phyloP scores from a whole-genome alignment of 108 stramenopile genomes.

The Skeletonema potamos region DNA sequence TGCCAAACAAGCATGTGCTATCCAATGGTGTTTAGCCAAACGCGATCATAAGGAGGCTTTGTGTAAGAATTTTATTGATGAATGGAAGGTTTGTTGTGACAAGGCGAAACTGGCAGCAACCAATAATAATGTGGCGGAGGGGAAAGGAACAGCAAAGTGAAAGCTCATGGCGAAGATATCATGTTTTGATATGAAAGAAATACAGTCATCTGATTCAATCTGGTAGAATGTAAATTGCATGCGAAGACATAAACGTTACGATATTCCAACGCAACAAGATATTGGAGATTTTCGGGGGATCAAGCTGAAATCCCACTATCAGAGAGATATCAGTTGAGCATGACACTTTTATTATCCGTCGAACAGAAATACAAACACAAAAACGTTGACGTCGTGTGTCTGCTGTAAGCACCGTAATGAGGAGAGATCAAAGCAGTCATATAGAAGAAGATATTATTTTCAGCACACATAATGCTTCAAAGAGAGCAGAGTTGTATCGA shows the following conservation, averaged over 20 bases:
- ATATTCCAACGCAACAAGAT: too few relatives aligned
- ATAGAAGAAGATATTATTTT: background rate
- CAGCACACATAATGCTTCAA: background rate
- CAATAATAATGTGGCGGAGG: background rate
- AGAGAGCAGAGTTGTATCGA: background rate
- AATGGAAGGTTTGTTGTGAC: conserved; percentile 65
- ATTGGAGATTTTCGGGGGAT: too few relatives aligned
- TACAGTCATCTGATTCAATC: too few relatives aligned
- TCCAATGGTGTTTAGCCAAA: conserved; percentile 78
- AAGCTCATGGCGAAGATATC: background rate
- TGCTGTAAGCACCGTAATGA: too few relatives aligned
- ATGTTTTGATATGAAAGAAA: background rate
- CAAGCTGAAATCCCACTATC: background rate
- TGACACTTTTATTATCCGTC: background rate
- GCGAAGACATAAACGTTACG: too few relatives aligned
- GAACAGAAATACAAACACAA: background rate
- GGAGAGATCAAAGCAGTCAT: background rate
- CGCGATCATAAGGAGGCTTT: conserved; percentile 68
- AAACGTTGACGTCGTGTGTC: too few relatives aligned
- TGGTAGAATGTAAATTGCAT: too few relatives aligned
- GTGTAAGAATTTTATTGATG: conserved; percentile 58
- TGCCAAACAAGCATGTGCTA: conserved; percentile 76
- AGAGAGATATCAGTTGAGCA: background rate
- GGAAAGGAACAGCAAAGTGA: background rate
- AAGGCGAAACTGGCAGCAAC: conserved; percentile 36